phyloP scores from a whole-genome alignment of 106 monocot genomes.

The Allium cepa region DNA sequence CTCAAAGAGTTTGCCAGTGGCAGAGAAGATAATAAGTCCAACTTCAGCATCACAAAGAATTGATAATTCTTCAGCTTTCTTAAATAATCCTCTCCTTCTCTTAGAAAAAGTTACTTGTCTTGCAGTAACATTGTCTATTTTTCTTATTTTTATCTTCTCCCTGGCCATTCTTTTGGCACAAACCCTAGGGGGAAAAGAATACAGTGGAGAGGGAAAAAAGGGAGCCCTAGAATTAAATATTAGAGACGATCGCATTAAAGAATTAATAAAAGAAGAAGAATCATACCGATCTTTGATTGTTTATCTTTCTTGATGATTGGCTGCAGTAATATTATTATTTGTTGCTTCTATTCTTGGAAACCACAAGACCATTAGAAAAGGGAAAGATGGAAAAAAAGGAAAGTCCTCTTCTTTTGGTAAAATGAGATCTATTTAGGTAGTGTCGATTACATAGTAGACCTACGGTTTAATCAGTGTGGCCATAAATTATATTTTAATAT shows the following conservation, averaged over 20 bases:
- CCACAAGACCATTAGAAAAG: background rate
- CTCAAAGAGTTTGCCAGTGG: constrained; percentile 43
- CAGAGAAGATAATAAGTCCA: constrained; percentile 46
- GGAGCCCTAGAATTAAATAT: background rate
- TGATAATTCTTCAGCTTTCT: constrained; percentile 65
- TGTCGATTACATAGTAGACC: too few relatives aligned
- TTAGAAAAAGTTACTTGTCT: constrained; percentile 71
- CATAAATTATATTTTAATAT: too few relatives aligned
- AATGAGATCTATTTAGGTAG: background rate
- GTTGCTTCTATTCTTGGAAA: constrained; percentile 6
- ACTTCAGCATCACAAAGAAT: constrained; percentile 65
- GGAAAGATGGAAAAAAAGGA: background rate
- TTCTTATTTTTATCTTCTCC: constrained; percentile 44
- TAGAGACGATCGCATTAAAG: background rate
- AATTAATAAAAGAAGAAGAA: background rate
- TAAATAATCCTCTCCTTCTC: constrained; percentile 55
- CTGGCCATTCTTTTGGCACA: constrained; percentile 18
- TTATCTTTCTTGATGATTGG: background rate
- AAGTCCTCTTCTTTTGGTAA: constrained; percentile 3
- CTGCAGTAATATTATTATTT: too few relatives aligned
- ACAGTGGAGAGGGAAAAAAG: background rate
- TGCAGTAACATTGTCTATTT: constrained; percentile 42
- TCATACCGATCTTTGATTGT: background rate
- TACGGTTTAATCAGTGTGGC: too few relatives aligned
- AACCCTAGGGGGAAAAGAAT: background rate